A percentile compares a stretch with the other conserved stretches of the same genome.
phyloP scores from a whole-genome alignment of 257 asterid species.

The Jaltomata sinuosa region DNA sequence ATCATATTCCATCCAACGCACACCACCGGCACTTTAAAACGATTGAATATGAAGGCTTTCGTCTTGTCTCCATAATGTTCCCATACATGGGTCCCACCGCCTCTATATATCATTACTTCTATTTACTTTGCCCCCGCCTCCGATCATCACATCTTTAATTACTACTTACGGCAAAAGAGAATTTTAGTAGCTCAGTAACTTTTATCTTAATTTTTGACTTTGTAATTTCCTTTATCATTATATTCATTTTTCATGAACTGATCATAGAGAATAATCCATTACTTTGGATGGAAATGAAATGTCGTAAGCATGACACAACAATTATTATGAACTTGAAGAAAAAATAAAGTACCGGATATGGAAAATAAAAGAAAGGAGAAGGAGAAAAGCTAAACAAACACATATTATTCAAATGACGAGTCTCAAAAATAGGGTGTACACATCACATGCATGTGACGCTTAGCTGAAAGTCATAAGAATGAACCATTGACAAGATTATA shows the following conservation, averaged over 20 bases:
- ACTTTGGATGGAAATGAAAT: not conserved
- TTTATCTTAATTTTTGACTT: no score
- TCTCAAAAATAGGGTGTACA: not conserved
- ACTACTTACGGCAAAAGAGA: not conserved
- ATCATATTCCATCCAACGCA: conserved; percentile 5
- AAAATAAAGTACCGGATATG: not conserved
- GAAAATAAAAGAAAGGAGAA: not conserved
- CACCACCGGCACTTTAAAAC: not conserved
- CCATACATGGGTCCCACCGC: not conserved
- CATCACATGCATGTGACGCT: conserved; percentile 21
- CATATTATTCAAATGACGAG: not conserved
- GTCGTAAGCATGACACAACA: not conserved
- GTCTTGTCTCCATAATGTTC: conserved; percentile 24
- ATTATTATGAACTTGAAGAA: not conserved
- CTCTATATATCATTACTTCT: not conserved
- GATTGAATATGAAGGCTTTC: not conserved
- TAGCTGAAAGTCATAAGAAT: conserved; percentile 25
- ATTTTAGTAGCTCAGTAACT: no score
- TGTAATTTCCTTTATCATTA: no score
- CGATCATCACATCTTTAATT: not conserved
- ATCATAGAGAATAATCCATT: not conserved
- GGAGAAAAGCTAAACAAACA: not conserved
- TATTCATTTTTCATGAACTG: not conserved
- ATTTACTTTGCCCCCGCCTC: not conserved
- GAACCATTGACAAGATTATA: conserved; percentile 15